Conservation (phyloP, 495 filamentous ascomycete species). For the Penicillium flavigenum region DNA sequence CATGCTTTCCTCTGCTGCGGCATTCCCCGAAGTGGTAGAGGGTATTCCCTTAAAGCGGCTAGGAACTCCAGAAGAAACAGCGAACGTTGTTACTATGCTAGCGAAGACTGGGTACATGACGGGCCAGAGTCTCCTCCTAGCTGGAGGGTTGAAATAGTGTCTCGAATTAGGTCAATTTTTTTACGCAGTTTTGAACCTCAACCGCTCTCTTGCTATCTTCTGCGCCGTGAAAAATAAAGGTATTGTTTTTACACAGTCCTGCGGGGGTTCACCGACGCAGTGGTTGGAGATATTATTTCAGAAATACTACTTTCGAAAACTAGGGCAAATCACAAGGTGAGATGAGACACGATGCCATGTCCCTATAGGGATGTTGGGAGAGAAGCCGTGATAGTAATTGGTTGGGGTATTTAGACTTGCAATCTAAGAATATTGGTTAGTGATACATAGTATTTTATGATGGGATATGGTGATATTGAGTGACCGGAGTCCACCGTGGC, state of each 20-base stretch:
- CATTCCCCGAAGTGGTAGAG: slow-evolving; percentile 54
- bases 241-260: not conserved
- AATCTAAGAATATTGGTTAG: not conserved
- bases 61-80: slow-evolving; percentile 64
- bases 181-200: not conserved
- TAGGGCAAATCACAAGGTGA: not conserved
- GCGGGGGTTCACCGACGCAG: too few relatives aligned
- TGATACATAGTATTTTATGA: not conserved
- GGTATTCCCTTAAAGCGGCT: slow-evolving; percentile 62
- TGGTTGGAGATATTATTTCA: not conserved
- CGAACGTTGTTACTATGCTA: slow-evolving; percentile 66
- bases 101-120: slow-evolving; percentile 70
- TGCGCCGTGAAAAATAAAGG: rapidly evolving
- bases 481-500: too few relatives aligned
- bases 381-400: not conserved
- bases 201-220: not conserved
- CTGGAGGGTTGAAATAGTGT: slow-evolving; percentile 52
- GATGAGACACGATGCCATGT: not conserved
- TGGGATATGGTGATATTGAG: too few relatives aligned
- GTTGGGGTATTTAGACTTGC: too few relatives aligned
- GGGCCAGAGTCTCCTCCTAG: slow-evolving; percentile 57
- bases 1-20: slow-evolving; percentile 60
- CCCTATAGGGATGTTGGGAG: not conserved
- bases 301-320: not conserved
- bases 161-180: not conserved